Conservation (phyloP, 73 alveolate species). For the Paramecium primaurelia region DNA sequence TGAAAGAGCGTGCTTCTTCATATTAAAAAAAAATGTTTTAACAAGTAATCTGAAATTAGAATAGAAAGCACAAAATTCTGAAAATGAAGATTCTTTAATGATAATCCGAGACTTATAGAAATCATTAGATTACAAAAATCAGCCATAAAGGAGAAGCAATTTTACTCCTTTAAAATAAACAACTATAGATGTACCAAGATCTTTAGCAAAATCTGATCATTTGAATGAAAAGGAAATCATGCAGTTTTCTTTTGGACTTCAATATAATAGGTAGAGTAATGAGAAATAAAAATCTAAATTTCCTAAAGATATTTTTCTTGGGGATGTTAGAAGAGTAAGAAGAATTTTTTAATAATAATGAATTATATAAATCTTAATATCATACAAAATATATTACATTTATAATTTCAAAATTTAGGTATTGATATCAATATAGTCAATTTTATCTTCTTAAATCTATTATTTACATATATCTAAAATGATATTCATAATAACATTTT, state of each 20-base stretch:
- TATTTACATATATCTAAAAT: not conserved
- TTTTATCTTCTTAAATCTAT: not conserved
- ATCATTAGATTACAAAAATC: not conserved
- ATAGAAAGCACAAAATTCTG: not conserved
- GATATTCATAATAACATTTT: too few species aligned
- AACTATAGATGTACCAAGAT: not conserved
- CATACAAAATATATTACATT: not conserved
- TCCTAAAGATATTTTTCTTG: not conserved
- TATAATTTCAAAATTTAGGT: not conserved
- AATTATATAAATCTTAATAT: not conserved
- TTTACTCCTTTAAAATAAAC: not conserved
- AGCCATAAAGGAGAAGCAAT: not conserved
- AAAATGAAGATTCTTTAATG: not conserved
- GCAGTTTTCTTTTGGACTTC: constrained; percentile 3
- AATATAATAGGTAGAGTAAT: not conserved
- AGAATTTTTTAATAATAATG: not conserved
- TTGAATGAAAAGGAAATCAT: not conserved
- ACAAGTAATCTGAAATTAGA: not conserved
- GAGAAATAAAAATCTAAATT: not conserved
- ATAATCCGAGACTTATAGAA: not conserved
- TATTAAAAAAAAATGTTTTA: not conserved
- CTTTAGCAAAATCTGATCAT: not conserved
- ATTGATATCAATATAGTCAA: not conserved
- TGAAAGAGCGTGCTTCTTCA: not conserved
- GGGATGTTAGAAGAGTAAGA: constrained; percentile 2